These are phyloP conservation scores for Rhododendron molle DNA, from an alignment of 148 eudicot genomes.

Conservation along the genomic window DNA sequence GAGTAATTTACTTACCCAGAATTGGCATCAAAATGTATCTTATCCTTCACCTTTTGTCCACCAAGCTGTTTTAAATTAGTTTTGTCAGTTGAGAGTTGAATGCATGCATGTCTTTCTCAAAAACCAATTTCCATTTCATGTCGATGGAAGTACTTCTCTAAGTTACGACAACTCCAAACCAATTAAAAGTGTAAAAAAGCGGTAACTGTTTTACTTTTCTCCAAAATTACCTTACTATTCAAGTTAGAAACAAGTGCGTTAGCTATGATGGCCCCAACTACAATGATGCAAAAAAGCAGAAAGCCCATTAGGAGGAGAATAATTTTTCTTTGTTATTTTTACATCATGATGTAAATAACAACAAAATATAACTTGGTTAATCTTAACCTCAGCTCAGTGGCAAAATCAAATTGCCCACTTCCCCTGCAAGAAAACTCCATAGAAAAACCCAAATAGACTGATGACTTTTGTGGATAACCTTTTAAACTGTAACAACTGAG, in stretches of 20 bases:
- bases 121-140: background rate
- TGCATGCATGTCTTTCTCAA: background rate
- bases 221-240: background rate
- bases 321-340: background rate
- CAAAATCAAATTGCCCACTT: background rate
- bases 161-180: background rate
- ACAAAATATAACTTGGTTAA: background rate
- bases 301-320: background rate
- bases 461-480: background rate
- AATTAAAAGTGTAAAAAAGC: background rate
- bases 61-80: background rate
- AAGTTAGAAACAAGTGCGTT: background rate
- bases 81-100: background rate
- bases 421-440: background rate
- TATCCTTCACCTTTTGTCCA: background rate
- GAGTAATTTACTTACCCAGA: constrained; percentile 31
- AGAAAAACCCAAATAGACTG: background rate
- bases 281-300: background rate
- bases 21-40: background rate
- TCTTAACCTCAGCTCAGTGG: background rate
- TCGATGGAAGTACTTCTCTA: background rate
- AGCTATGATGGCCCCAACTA: background rate
- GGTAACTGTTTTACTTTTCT: background rate
- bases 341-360: no score
- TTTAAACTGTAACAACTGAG: background rate